Conservation (phyloP, 345 rosid genomes). For the Eucalyptus pauciflora region DNA sequence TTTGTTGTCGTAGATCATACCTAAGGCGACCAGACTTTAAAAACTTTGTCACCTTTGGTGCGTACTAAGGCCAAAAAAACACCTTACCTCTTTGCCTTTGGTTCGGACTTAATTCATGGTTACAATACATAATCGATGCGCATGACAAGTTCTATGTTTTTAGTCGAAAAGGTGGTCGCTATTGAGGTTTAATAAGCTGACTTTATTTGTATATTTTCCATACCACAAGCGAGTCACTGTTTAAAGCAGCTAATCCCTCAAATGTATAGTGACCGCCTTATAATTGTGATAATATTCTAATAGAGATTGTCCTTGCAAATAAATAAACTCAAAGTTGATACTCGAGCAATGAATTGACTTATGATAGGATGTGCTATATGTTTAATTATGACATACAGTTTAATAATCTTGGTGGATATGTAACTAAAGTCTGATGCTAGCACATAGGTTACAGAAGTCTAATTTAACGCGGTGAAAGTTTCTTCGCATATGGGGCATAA, state of each 20-base stretch:
- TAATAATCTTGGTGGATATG: not conserved
- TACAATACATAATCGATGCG: not conserved
- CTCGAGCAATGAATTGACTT: not conserved
- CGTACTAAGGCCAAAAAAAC: not conserved
- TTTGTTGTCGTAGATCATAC: not conserved
- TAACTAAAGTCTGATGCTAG: not conserved
- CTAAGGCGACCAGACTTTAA: not conserved
- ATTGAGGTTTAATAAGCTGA: not conserved
- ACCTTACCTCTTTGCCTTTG: not conserved
- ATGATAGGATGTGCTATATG: not conserved
- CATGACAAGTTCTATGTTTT: not conserved
- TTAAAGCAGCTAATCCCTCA: not conserved
- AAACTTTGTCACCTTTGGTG: not conserved
- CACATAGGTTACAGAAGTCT: not conserved
- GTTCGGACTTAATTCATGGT: not conserved
- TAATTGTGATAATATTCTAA: not conserved
- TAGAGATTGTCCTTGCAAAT: not conserved
- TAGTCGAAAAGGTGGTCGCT: not conserved
- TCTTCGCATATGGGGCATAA: not conserved
- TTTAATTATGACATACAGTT: not conserved
- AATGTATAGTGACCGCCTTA: not conserved
- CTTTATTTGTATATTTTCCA: not conserved
- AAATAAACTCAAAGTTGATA: not conserved
- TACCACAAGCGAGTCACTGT: not conserved
- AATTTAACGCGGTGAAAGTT: not conserved